A percentile compares a stretch with the other conserved stretches of the same genome.
Evolutionary conservation across 495 filamentous ascomycete species (phyloP).

Genomic region (Penicillium ucsense): DNA sequence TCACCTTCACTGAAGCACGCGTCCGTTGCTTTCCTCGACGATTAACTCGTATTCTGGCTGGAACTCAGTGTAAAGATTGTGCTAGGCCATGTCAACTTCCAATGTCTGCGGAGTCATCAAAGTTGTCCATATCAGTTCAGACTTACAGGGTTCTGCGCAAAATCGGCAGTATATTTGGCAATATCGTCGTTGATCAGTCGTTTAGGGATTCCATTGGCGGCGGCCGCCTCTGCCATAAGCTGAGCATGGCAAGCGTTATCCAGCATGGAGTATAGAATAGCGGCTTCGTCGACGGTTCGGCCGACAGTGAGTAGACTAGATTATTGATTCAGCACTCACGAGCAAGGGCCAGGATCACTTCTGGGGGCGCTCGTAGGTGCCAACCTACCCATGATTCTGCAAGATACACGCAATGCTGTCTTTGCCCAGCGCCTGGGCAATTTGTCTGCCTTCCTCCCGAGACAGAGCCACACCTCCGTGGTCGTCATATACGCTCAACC

Average conservation of each 20-base stretch:
- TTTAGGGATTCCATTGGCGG: constrained; percentile 46
- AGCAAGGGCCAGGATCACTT: too few species aligned
- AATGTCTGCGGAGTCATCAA: background rate
- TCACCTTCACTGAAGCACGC: constrained; percentile 22
- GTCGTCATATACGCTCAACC: constrained; percentile 41
- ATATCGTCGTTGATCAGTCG: constrained; percentile 37
- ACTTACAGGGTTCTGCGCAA: constrained; percentile 33
- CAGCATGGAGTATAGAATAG: constrained; percentile 56
- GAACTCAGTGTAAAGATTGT: constrained; percentile 38
- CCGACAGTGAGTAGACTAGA: constrained; percentile 50
- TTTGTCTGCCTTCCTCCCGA: constrained; percentile 49
- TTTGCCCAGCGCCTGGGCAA: constrained; percentile 48
- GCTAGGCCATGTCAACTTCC: constrained; percentile 14
- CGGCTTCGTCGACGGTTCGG: constrained; percentile 54
- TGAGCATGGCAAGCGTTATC: constrained; percentile 60
- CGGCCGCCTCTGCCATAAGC: constrained; percentile 53
- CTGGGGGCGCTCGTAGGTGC: too few species aligned
- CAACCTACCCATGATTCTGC: constrained; percentile 52
- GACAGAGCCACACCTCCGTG: constrained; percentile 51
- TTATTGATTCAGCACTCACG: background rate
- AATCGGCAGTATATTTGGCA: constrained; percentile 30
- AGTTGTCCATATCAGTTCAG: background rate
- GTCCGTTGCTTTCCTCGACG: constrained; percentile 36
- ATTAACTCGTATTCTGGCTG: constrained; percentile 37
- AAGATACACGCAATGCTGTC: constrained; percentile 55